A percentile compares a stretch with the other conserved stretches of the same genome.
Conservation (phyloP, 345 rosid genomes). For the Noccaea bulbosa region DNA sequence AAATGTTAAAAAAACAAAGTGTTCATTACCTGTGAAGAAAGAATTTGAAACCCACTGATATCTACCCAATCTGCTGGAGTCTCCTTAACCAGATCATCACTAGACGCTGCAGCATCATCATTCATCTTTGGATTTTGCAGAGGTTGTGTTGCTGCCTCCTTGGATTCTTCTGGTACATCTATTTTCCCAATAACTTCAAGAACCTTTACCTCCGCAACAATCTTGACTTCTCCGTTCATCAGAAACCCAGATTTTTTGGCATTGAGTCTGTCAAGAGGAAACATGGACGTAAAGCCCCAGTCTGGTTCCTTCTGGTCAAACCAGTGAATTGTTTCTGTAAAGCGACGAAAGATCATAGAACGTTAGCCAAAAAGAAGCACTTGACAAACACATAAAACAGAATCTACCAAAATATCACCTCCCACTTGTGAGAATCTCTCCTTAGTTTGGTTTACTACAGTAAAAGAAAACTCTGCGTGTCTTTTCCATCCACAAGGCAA, state of each 20-base stretch:
- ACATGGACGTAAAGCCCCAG: neutral
- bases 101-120: neutral
- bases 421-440: neutral
- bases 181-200: neutral
- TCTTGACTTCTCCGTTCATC: constrained; percentile 52
- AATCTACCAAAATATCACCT: neutral
- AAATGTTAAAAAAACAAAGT: no score
- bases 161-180: no score
- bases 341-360: no score
- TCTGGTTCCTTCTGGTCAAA: neutral
- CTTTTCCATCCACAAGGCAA: constrained; percentile 82
- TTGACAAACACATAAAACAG: no score
- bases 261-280: neutral
- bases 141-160: neutral
- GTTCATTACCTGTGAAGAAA: neutral
- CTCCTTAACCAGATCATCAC: no score
- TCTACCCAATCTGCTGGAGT: no score
- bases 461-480: neutral
- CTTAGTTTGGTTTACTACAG: neutral
- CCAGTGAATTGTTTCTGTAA: neutral
- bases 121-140: neutral
- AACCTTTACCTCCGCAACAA: constrained; percentile 64
- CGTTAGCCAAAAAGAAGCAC: no score
- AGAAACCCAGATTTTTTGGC: constrained; percentile 30
- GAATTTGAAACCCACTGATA: constrained; percentile 16